These are phyloP conservation scores for Tetrapyrgos nigripes DNA, from an alignment of 1,284 basidiomycete genomes.

Conservation along the genomic window DNA sequence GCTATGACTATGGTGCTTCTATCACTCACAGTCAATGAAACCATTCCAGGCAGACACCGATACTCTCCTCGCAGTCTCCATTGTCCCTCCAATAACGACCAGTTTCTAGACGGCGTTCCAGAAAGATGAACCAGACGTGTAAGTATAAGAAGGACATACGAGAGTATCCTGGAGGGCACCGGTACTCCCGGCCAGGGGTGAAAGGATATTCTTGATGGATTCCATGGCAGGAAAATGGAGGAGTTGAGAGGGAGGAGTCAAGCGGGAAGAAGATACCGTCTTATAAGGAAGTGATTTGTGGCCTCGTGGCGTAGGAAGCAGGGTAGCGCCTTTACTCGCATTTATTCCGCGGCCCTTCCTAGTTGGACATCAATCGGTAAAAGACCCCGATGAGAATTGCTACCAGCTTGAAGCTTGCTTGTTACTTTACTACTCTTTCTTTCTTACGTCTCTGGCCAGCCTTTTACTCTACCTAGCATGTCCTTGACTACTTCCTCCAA, in stretches of 20 bases:
- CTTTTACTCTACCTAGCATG: too few relatives aligned
- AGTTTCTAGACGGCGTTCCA: constrained; percentile 57
- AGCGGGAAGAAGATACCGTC: constrained; percentile 36
- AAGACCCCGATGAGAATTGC: neutral
- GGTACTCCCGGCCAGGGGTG: constrained; percentile 63
- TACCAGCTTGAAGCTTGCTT: neutral
- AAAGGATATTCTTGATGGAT: constrained; percentile 61
- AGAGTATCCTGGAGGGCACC: constrained; percentile 69
- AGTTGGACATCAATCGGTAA: neutral
- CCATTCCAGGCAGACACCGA: constrained; percentile 86
- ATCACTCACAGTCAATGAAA: constrained; percentile 79
- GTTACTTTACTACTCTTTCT: neutral
- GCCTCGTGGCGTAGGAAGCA: constrained; percentile 7
- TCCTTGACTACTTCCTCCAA: neutral
- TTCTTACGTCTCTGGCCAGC: neutral
- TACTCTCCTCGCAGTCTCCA: constrained; percentile 74
- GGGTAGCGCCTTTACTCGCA: neutral
- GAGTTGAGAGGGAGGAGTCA: constrained; percentile 33
- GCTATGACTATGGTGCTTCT: neutral
- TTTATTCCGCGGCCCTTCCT: neutral
- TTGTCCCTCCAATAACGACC: constrained; percentile 80
- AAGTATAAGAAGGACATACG: constrained; percentile 39
- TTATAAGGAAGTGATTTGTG: constrained; percentile 34
- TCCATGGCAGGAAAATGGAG: constrained; percentile 53
- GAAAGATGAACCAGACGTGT: constrained; percentile 4